phyloP scores from a whole-genome alignment of 139 green algal genomes.

The Chlorella sorokiniana region DNA sequence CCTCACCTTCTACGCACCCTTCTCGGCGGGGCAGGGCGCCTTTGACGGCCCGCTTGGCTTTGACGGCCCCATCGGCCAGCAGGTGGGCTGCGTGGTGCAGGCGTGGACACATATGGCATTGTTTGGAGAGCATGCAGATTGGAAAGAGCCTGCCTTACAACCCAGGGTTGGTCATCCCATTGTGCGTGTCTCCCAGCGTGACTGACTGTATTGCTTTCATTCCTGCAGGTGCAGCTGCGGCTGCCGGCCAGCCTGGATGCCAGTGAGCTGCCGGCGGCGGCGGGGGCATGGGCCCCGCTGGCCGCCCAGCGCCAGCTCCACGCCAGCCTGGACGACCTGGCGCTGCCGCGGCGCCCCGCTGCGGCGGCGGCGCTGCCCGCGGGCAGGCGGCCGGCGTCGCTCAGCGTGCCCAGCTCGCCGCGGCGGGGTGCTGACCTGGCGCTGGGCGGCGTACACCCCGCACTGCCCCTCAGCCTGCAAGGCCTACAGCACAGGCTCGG shows the following conservation, averaged over 20 bases:
- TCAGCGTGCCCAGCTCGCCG: slow-evolving; percentile 1
- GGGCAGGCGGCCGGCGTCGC: not conserved
- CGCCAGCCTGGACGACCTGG: not conserved
- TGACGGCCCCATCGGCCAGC: not conserved
- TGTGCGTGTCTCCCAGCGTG: not conserved
- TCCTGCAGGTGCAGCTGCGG: slow-evolving; percentile 4
- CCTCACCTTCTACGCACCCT: slow-evolving; percentile 25
- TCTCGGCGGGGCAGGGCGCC: not conserved
- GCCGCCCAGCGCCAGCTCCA: not conserved
- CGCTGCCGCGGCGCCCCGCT: not conserved
- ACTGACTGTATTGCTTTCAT: not conserved
- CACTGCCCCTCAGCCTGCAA: not conserved
- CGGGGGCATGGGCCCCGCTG: slow-evolving; percentile 5
- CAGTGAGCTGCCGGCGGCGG: not conserved
- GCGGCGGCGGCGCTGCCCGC: not conserved
- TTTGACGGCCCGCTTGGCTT: not conserved
- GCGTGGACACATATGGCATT: not conserved
- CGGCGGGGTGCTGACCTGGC: too few species aligned
- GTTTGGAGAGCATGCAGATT: not conserved
- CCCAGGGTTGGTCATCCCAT: not conserved
- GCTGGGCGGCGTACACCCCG: not conserved
- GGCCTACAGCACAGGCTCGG: not conserved
- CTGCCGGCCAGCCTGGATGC: not conserved
- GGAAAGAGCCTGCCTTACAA: not conserved
- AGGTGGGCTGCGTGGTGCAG: not conserved